These are phyloP conservation scores for Cryphonectria parasitica DNA, from an alignment of 2,329 filamentous ascomycete genomes.

Conservation along the genomic window DNA sequence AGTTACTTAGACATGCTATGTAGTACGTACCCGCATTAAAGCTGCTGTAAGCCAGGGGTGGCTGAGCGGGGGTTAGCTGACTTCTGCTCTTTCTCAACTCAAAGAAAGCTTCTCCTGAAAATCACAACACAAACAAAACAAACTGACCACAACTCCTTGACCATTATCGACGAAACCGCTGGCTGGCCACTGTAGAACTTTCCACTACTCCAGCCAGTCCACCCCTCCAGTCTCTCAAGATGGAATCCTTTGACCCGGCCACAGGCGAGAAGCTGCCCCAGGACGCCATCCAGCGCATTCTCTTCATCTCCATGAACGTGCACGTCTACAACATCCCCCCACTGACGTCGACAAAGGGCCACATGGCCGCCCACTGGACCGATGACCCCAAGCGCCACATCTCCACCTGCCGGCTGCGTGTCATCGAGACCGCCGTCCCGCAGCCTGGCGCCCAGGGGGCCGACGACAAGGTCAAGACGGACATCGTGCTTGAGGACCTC, in stretches of 20 bases:
- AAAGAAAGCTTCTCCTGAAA: neutral
- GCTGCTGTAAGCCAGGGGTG: slow-evolving; percentile 8
- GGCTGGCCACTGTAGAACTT: neutral
- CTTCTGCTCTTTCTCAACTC: neutral
- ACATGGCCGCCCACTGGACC: slow-evolving; percentile 80
- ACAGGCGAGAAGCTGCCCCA: slow-evolving; percentile 70
- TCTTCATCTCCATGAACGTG: slow-evolving; percentile 74
- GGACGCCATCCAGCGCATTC: slow-evolving; percentile 82
- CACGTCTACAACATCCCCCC: slow-evolving; percentile 90
- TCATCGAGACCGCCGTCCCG: slow-evolving; percentile 73
- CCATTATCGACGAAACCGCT: neutral
- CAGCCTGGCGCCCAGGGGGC: slow-evolving; percentile 38
- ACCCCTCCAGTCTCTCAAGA: slow-evolving; percentile 37
- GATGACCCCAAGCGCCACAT: slow-evolving; percentile 72
- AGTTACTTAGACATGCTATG: neutral
- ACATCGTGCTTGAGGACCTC: slow-evolving; percentile 79
- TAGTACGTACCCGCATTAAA: neutral
- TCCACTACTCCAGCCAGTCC: neutral
- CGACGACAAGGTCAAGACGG: slow-evolving; percentile 66
- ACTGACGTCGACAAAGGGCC: slow-evolving; percentile 75
- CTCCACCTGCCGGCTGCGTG: slow-evolving; percentile 80
- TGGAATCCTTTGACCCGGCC: slow-evolving; percentile 71
- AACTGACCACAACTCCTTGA: neutral
- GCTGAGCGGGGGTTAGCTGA: neutral
- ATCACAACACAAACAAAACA: neutral